phyloP scores from a whole-genome alignment of 192 early-diverging fungal species.

The Phlyctochytrium planicorne region DNA sequence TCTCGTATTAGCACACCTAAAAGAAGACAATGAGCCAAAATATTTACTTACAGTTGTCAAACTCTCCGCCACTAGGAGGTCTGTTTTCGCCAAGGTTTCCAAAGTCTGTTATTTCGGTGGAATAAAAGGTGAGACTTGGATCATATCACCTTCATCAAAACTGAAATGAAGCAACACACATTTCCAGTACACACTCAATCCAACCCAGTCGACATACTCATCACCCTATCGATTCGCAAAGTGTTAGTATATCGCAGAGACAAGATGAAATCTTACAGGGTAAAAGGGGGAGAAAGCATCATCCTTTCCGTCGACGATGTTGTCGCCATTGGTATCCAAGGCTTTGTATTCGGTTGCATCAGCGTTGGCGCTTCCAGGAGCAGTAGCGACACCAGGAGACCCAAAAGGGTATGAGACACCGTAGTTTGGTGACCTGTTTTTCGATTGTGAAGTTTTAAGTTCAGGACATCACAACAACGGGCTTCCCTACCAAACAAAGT shows the following conservation, averaged over 20 bases:
- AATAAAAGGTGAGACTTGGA: too few relatives aligned
- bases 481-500: too few relatives aligned
- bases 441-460: too few relatives aligned
- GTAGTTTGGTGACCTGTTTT: not conserved
- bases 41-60: slow-evolving; percentile 2
- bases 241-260: too few relatives aligned
- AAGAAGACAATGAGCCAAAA: too few relatives aligned
- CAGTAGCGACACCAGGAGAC: not conserved
- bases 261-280: too few relatives aligned
- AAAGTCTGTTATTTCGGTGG: too few relatives aligned
- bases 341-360: not conserved
- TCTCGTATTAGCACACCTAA: too few relatives aligned
- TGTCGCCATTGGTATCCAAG: not conserved
- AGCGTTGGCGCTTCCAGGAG: not conserved
- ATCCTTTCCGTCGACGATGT: not conserved
- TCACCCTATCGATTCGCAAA: too few relatives aligned
- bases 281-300: not conserved
- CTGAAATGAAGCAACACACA: too few relatives aligned
- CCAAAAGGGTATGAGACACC: not conserved
- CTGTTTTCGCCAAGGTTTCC: not conserved
- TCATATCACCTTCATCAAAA: too few relatives aligned
- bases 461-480: too few relatives aligned
- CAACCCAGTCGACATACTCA: slow-evolving; percentile 40
- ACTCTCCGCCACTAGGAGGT: not conserved
- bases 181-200: slow-evolving; percentile 16